Base-by-base conservation (phyloP, 345 rosid species). In the Brassica incana region DNA sequence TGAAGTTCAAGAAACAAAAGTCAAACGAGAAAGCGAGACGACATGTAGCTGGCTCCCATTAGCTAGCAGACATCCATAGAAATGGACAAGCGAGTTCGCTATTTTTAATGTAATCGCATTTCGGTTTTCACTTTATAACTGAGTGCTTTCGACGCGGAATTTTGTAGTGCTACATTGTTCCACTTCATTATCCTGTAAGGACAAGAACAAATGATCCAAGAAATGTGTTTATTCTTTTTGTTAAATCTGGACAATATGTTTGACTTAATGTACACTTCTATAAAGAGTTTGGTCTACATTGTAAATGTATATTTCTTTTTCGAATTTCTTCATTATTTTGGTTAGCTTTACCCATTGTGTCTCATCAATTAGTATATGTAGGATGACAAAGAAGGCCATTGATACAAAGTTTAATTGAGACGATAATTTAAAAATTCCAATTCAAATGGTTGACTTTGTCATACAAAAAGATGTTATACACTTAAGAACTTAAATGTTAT, bases 31-130 rank as follows among this genome's bases (percentile, higher is more conserved):
- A 59, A 66, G 67, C 6, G 64, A 73, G 80, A 72, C 45, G 67
- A 20, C 23, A 20, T 79, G 74, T 67, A 79, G 78, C 78, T 79
- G 82, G 82, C 43, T 68, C 68, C 82, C 78, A 79, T 79, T 74
- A 74, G 40, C 3, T 20, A 67, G 70, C 59, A 50, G 62, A 73
- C 64, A 30, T 33, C 23, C 64, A 60, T 43, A 59, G 23, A 67
- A 67, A 60, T 60, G 43, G 78, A 79, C 74, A 36, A 79, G 70
- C 61, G 74, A 73, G 74, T 79, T 73, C 61, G 74, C 74, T 67
- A 67, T 74, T 45, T 67, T 68, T 61, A 67, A 79, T 73, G 81
- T 72, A 58, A 30, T 58, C 18, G 73, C 81, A 56, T 72, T 78
- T 32, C 69, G 27, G n/a, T n/a, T 50, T 56, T 67, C 67, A 45